A percentile compares a stretch with the other conserved stretches of the same genome.
Conservation (phyloP, 1,139 yeast genomes). For the Taphrina deformans region DNA sequence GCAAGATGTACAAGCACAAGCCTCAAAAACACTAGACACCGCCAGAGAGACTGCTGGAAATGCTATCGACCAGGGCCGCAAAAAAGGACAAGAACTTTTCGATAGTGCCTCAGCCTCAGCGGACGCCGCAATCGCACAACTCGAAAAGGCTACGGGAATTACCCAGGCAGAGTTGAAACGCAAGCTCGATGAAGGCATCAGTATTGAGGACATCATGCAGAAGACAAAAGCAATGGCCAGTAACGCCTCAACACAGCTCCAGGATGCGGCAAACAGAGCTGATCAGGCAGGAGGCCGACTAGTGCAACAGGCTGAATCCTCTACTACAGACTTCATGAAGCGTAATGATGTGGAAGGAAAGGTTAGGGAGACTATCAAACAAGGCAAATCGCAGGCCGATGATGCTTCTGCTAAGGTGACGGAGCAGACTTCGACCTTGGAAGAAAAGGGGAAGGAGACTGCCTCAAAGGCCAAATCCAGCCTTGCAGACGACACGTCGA, state of each 20-base stretch:
- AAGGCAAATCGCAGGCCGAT: background rate
- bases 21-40: background rate
- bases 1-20: background rate
- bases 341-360: constrained; percentile 2
- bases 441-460: background rate
- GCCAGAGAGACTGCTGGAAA: constrained; percentile 1
- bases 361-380: constrained; percentile 1
- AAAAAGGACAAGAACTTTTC: background rate
- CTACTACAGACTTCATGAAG: constrained; percentile 4
- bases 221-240: background rate
- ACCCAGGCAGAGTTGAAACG: constrained; percentile 6
- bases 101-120: background rate
- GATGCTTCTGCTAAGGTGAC: background rate
- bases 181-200: constrained; percentile 14
- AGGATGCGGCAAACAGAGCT: constrained; percentile 8
- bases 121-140: constrained; percentile 18
- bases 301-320: background rate
- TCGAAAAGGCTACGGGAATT: constrained; percentile 23
- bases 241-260: background rate
- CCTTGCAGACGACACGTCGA: background rate
- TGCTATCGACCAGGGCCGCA: constrained; percentile 3
- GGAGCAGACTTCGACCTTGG: background rate
- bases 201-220: constrained; percentile 18
- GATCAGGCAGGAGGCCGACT: constrained; percentile 14
- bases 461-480: background rate